Evolutionary conservation across 345 rosid genomes (phyloP), one percentile per base, ranked within the genome.

Genomic region (Camelina hispida): DNA sequence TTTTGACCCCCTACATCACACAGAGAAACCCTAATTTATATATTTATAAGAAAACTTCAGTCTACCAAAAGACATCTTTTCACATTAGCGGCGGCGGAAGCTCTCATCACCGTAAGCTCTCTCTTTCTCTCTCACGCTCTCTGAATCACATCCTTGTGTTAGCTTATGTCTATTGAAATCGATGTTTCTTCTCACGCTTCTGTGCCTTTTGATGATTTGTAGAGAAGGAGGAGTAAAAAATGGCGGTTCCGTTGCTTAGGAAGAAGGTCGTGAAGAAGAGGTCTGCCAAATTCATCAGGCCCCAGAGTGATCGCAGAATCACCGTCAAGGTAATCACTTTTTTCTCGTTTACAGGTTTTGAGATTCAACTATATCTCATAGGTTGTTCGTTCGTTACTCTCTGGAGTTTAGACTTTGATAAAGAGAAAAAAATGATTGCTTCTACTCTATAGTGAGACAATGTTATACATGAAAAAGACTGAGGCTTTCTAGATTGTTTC

Each of bases 241-340:
- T 91, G 97, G 96, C 96, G 83, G 92, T 84, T 34, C 92, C 92
- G 17, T 73, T 89, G 72, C 74, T 87, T 62, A 51, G 80, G 66
- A 92, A 92, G 93, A 92, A 82, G 93, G 81, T 84, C 32, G 86
- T 88, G 58, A 91, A 88, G 92, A 92, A 93, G 90, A 80, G 96
- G 77, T 72, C 81, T 60, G 90, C 89, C 84, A 80, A 84, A 71
- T 91, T 93, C 82, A 91, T 86, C 83, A 87, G 96, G 68, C 90
- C 97, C 30, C 97, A 89, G 83, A 82, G 96, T 32, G 95, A 91
- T 57, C 89, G 97, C 66, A 86, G 85, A 79, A 82, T 85, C 69
- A 81, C 90, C 2, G 95, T 93, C 52, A 89, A 90, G 95, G 93
- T 93, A 83, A 54, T 40, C 59, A 9, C 54, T 2, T 4, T 16